Evolutionary conservation across 805 yeast genomes (phyloP), one percentile per base, ranked within the genome.

Genomic region (Huiozyma naganishii): DNA sequence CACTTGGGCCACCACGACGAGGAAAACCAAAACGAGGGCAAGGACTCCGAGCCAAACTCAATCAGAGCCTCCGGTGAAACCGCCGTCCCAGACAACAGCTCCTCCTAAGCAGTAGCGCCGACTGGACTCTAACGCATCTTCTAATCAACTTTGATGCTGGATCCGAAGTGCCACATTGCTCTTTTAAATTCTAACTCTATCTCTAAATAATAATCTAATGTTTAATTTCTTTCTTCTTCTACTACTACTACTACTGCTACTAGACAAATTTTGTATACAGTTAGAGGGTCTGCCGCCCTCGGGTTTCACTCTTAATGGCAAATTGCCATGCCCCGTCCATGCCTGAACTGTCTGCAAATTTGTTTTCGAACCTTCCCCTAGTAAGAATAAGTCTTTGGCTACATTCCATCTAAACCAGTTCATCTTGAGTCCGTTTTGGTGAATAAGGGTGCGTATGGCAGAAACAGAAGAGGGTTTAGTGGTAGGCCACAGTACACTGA

Each of bases 331-430:
- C 46, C 71, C 72, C 8, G 54, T 68, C 12, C 41, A 49, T 27
- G 62, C 65, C 58, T 4, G 72, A 67, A 36, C 54, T 77, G 11
- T 66, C 72, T 13, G 64, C 68, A 1, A 66, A 70, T 43, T 41
- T 59, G 27, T 62, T 71, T 38, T 52, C 75, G 33, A 66, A 68
- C 54, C 54, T 7, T 45, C 56, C 23, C 65, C 70, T 2, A 68
- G 72, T 46, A 67, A 66, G 34, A 69, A 64, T 10, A 92, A 90
- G 58, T 82, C 95, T 1, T 83, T 92, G 97, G 97, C 0, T 86
- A 69, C 55, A 76, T 78, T 47, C 73, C 87, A 5, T 81, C 79
- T 46, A 65, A 66, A 32, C 69, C 71, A 13, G 79, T 80, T 39
- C 97, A 89, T 53, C 74, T 71, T 44, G 86, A 81, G 48, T 65